Evolutionary conservation across 768 basidiomycete genomes (phyloP), one percentile per base, ranked within the genome.

Genomic region (Leccinum subtestaceum): DNA sequence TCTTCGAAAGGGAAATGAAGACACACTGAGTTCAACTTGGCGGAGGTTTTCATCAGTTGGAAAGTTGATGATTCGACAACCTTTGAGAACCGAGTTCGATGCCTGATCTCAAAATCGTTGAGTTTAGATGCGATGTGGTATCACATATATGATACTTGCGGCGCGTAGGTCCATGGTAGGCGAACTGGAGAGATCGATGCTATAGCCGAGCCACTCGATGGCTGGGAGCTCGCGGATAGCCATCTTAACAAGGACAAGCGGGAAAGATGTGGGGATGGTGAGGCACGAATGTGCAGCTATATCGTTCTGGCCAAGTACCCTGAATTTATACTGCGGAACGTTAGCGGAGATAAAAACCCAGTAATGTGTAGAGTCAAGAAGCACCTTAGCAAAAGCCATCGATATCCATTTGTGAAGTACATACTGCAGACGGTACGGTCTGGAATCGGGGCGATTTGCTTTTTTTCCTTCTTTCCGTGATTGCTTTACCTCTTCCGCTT

Each of bases 171-270:
- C 59, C 47, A 60, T 52, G 29, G 59, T 60, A 15, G 59, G 38
- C 29, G 59, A 60, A 36, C 59, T 50, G n/a, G 59, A 60, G 7
- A 60, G 49, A 52, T 60, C 59, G 10, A 60, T 52, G n/a, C 56
- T 50, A 13, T 57, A 57, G 8, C 59, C 59, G 45, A 60, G 59
- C 59, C 59, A 60, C 13, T 60, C 50, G 5, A 57, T 52, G 4
- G 59, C 59, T 27, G 59, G 55, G 31, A 60, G 59, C 29, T 60
- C 59, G n/a, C 47, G 59, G 29, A 36, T 17, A n/a, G 21, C 17
- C 54, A 55, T 55, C 43, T 32, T 25, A 9, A 11, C n/a, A 2
- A 43, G n/a, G 36, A 36, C 36, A 11, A 4, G n/a, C 19, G n/a
- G 40, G 36, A 38, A 38, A 38, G 40, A 43, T 43, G 9, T n/a